Evolutionary conservation across 306 rosid species (phyloP), one percentile per base, ranked within the genome.

Genomic region (Morella rubra): DNA sequence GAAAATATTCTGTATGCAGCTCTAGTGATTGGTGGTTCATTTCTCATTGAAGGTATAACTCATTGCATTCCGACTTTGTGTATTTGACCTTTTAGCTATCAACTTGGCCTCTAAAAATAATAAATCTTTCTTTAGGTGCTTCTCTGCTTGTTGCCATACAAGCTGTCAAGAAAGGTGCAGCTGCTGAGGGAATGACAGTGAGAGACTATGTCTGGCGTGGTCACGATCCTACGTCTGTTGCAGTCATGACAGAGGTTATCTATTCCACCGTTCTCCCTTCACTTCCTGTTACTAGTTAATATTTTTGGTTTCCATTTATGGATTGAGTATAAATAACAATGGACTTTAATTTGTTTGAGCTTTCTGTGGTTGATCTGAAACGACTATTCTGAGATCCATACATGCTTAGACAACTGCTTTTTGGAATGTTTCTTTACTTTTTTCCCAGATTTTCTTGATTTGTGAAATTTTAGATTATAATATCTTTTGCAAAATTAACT

Each of bases 141-240:
- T 96, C 99, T 77, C 96, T 96, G 74, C 52, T 91, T 92, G 99
- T 96, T 85, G 99, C 99, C 80, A 85, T 96, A 80, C 95, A 96
- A 89, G 97, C 98, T 76, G 98, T 96, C 83, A 91, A 92, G 89
- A 89, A 89, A 89, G 99, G 99, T 75, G 99, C 98, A 74, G 96
- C 93, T 41, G 84, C 88, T 32, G 98, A 96, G 89, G 99, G 98
- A 78, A 92, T 96, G 99, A 96, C 66, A 78, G 75, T 92, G 82
- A 84, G 91, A 81, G 99, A 96, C 87, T 96, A 85, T 82, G 51
- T 96, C 24, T 96, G 98, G 99, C 98, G 97, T 44, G 99, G 98
- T 77, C 98, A 96, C 77, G 98, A 96, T 82, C 98, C 99, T 79
- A 96, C 99, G 55, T 89, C 98, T 59, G 98, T 96, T 85, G 99